Evolutionary conservation across 2,329 filamentous ascomycete genomes (phyloP), one percentile per base, ranked within the genome.

Genomic region (Exophiala sp.): DNA sequence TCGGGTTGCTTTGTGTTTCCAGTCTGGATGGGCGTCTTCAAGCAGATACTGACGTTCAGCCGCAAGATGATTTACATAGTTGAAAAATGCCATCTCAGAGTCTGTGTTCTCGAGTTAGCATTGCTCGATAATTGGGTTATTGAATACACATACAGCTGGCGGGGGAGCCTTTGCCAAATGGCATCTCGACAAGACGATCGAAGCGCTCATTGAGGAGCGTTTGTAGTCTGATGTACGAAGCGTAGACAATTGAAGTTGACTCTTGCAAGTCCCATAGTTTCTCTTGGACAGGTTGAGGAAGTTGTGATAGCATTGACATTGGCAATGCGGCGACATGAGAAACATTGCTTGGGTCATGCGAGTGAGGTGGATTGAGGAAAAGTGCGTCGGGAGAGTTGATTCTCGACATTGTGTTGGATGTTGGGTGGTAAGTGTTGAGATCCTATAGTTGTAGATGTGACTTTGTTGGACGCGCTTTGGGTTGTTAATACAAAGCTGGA

Each of bases 231-330:
- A 54, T 41, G 44, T 60, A 60, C n/a, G 57, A 60, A 12, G 59
- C 57, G 47, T 58, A 62, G 36, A 58, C 58, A 33, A 62, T 55
- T 2, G 59, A 62, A 10, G 59, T 62, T 18, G 59, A 58, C 47
- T 62, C 59, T 47, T 62, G 59, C 14, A 62, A 42, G 10, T 42
- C 53, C 57, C 51, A 57, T 3, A 62, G 55, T n/a, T 45, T 49
- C 11, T 58, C 47, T 46, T 58, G 55, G 18, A 62, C 57, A 1
- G 55, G 12, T 24, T 58, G 52, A 1, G 59, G 59, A n/a, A 62
- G 55, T 40, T 61, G 56, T 16, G 21, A 18, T 18, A 59, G 43
- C 56, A 59, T 59, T 18, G 56, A 59, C 3, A 41, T 32, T 18
- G 59, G 59, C 33, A 61, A 38, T 16, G 55, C 56, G 8, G 59